phyloP scores from a whole-genome alignment of 2,329 filamentous ascomycete genomes.

The Corniculantispora saksenae region DNA sequence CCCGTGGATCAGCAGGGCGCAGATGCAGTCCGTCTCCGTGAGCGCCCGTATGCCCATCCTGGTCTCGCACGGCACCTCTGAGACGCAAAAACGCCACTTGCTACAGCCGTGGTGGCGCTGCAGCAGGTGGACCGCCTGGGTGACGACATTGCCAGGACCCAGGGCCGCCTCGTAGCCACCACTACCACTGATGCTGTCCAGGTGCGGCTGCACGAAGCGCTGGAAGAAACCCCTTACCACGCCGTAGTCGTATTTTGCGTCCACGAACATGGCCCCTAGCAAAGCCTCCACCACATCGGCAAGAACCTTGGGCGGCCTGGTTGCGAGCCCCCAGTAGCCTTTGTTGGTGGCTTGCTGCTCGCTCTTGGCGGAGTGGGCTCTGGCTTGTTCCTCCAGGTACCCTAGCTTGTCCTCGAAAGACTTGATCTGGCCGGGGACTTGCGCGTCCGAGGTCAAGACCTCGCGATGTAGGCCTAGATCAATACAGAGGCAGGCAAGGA shows the following conservation, averaged over 20 bases:
- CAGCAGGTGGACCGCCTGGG: slow-evolving; percentile 66
- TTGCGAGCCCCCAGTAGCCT: slow-evolving; percentile 69
- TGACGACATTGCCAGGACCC: slow-evolving; percentile 83
- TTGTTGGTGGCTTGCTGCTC: slow-evolving; percentile 33
- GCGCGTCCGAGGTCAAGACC: slow-evolving; percentile 56
- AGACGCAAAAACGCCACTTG: slow-evolving; percentile 55
- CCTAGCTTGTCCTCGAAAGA: slow-evolving; percentile 61
- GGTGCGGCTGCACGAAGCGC: slow-evolving; percentile 73
- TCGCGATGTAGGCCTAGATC: slow-evolving; percentile 76
- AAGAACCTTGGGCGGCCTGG: slow-evolving; percentile 70
- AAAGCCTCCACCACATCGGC: slow-evolving; percentile 89
- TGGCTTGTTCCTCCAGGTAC: slow-evolving; percentile 46
- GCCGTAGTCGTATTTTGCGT: slow-evolving; percentile 75
- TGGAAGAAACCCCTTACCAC: slow-evolving; percentile 77
- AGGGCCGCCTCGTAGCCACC: slow-evolving; percentile 75
- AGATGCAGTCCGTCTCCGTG: slow-evolving; percentile 58
- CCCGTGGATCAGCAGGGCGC: slow-evolving; percentile 76
- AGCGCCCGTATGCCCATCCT: slow-evolving; percentile 44
- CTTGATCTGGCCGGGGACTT: slow-evolving; percentile 44
- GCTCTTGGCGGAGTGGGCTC: slow-evolving; percentile 29
- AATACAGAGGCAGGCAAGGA: slow-evolving; percentile 80
- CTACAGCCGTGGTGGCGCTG: slow-evolving; percentile 65
- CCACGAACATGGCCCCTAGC: slow-evolving; percentile 87
- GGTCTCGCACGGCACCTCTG: slow-evolving; percentile 41
- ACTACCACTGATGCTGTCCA: slow-evolving; percentile 74